Conservation (phyloP, 768 basidiomycete genomes). For the Nidula microcarpa region DNA sequence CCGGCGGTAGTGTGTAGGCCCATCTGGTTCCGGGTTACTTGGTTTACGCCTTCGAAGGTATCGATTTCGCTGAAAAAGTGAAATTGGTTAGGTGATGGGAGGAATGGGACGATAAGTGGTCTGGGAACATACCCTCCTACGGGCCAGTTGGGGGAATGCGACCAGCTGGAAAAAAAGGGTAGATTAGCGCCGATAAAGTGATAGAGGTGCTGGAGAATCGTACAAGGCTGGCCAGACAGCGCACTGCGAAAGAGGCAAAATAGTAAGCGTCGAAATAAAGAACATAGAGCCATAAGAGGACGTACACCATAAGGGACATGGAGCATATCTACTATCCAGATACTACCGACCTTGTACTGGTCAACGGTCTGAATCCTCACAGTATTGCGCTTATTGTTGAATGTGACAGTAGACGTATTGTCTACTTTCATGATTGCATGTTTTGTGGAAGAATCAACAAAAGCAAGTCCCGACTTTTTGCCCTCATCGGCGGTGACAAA, state of each 20-base stretch:
- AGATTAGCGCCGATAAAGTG: neutral
- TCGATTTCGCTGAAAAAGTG: conserved; percentile 57
- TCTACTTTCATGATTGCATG: conserved; percentile 79
- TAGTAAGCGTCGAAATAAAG: neutral
- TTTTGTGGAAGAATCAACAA: conserved; percentile 57
- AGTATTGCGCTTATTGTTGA: conserved; percentile 59
- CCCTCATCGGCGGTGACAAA: conserved; percentile 49
- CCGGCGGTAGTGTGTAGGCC: conserved; percentile 65
- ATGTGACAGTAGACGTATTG: conserved; percentile 53
- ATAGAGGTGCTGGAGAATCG: neutral
- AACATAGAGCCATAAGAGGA: conserved; percentile 4
- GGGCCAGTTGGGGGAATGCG: conserved; percentile 59
- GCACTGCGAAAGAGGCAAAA: conserved; percentile 34
- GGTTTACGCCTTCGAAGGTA: conserved; percentile 80
- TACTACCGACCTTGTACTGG: conserved; percentile 50
- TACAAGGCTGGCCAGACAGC: conserved; percentile 72
- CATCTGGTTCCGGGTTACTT: conserved; percentile 61
- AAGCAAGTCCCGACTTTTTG: conserved; percentile 49
- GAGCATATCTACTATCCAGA: conserved; percentile 63
- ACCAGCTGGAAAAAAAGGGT: conserved; percentile 29
- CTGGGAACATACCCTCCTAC: conserved; percentile 42
- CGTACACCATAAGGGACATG: conserved; percentile 64
- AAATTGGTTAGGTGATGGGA: neutral
- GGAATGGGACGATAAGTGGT: neutral
- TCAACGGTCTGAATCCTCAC: conserved; percentile 62